phyloP scores from a whole-genome alignment of 805 yeast species.

The Candida sonorensis region DNA sequence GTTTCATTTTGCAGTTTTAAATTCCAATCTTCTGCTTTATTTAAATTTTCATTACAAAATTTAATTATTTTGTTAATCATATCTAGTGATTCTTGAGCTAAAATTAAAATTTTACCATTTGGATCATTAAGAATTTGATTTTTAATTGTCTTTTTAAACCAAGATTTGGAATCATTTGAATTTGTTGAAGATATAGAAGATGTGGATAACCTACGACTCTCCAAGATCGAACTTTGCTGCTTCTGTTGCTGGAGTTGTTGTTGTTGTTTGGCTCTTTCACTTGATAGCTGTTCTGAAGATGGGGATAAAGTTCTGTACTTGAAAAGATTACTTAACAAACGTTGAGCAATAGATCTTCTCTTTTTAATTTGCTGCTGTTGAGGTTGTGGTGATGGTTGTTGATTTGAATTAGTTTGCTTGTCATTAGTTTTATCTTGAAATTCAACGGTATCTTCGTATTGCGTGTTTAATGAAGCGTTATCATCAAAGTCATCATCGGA shows the following conservation, averaged over 20 bases:
- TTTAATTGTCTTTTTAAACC: conserved; percentile 24
- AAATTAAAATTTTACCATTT: conserved; percentile 66
- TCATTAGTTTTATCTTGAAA: conserved; percentile 3
- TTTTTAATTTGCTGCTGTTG: conserved; percentile 1
- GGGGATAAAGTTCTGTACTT: conserved; percentile 15
- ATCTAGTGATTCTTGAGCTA: conserved; percentile 86
- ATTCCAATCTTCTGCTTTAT: conserved; percentile 80
- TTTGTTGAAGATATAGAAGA: background rate
- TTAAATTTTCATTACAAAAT: conserved; percentile 79
- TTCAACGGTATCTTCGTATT: conserved; percentile 16
- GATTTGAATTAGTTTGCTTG: background rate
- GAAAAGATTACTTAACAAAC: conserved; percentile 23
- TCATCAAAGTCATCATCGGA: conserved; percentile 1
- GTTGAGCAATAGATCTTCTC: conserved; percentile 17
- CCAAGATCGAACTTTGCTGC: conserved; percentile 1
- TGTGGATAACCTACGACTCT: background rate
- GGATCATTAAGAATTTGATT: conserved; percentile 30
- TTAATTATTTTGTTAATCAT: conserved; percentile 78
- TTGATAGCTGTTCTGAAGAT: background rate
- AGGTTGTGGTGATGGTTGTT: conserved; percentile 6
- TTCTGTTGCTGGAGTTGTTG: background rate
- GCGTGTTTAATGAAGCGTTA: conserved; percentile 7
- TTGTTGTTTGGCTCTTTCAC: too few relatives aligned
- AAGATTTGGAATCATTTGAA: conserved; percentile 3
- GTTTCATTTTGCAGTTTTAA: conserved; percentile 23